These are phyloP conservation scores for Nicotiana knightiana DNA, from an alignment of 257 asterid genomes.

Conservation along the genomic window DNA sequence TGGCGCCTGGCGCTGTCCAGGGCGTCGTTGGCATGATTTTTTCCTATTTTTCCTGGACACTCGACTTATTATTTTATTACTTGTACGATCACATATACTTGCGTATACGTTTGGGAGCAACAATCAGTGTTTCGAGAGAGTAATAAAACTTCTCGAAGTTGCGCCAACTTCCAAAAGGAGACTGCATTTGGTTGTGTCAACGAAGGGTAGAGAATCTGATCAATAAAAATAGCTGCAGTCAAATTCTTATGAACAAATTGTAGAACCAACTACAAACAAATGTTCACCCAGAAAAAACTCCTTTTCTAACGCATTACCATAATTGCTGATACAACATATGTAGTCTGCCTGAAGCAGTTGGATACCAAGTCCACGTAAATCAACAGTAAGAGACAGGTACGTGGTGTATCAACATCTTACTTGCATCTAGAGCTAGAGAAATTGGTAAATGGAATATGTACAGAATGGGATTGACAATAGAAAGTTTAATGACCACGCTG, in stretches of 20 bases:
- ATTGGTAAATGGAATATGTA: conserved; percentile 21
- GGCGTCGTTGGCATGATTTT: too few species aligned
- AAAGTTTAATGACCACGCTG: conserved; percentile 20
- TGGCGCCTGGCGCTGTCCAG: too few species aligned
- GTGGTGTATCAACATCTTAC: background rate
- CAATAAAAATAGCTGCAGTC: background rate
- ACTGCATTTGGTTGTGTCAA: background rate
- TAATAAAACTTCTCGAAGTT: background rate
- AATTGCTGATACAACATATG: background rate
- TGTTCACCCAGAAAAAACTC: background rate
- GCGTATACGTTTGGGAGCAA: too few species aligned
- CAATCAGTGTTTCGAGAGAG: background rate
- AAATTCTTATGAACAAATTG: background rate
- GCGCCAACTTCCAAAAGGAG: background rate
- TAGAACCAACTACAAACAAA: background rate
- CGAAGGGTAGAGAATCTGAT: background rate
- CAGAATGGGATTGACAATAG: conserved; percentile 20
- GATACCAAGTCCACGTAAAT: background rate
- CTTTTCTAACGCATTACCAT: conserved; percentile 1
- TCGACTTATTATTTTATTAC: too few species aligned
- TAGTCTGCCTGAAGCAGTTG: background rate
- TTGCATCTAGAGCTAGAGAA: conserved; percentile 15
- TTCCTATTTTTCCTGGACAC: too few species aligned
- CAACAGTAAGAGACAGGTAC: background rate
- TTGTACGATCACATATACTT: too few species aligned